Base-by-base conservation (phyloP, 192 early-diverging fungal genomes). In the Rhizoclosmatium sp. region DNA sequence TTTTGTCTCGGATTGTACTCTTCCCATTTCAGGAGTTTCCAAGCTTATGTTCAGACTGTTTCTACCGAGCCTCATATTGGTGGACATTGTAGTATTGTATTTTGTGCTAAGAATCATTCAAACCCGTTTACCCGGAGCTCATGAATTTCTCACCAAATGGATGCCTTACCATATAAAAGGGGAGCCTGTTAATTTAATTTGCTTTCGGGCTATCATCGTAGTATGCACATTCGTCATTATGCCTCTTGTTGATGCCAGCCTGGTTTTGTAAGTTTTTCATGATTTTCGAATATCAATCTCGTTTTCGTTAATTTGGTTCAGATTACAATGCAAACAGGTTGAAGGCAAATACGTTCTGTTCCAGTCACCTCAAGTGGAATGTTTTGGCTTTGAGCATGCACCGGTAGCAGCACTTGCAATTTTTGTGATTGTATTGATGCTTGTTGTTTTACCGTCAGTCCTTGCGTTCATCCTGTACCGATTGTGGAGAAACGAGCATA, bases 21-120 rank as follows among this genome's bases (percentile, higher is more conserved):
- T 65, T 19, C 65, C 65, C 4, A 58, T 78, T 56, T 16, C 47
- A 19, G 77, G 77, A 7, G 40, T 78, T 16, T 16, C 40, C 51
- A 78, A 78, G 58, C 66, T 70, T 12, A 47, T 69, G 59, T 78
- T 78, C 46, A 66, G 77, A 19, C 70, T 46, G 56, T 68, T 78
- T 39, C 58, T 78, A 14, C 77, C 77, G 9, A 7, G 49, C 19
- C n/a, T 78, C 48, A 41, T 78, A 40, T 14, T 60, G 19, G n/a
- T 78, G 10, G 45, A 60, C 42, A 56, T 78, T 60, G 65, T 56
- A n/a, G 4, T 78, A 23, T 39, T 80, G 9, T 80, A 65, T 48
- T n/a, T 71, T 48, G 47, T 61, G 7, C 5, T 75, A 59, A 59
- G 72, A 44, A 9, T 62, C 59, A 9, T 59, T 19, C 58, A 71